Percentiles rank a stretch among this genome's conserved stretches.
Evolutionary conservation across 1,284 basidiomycete species (phyloP).

Genomic region (Leccinum fallax): DNA sequence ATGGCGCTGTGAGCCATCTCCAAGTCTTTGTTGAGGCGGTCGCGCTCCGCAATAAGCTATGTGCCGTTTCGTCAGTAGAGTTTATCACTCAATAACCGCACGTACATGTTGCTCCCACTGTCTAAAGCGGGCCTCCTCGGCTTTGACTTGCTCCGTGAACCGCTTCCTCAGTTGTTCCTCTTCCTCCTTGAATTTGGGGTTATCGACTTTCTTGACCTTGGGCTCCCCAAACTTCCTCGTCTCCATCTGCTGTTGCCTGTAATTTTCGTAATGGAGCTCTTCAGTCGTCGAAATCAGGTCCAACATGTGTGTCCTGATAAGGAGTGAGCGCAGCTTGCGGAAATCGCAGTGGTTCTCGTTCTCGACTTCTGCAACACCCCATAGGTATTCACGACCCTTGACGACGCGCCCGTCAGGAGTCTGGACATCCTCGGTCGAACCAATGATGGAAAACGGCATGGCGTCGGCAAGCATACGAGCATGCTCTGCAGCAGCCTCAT

Average conservation of each 20-base stretch:
- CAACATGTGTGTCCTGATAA: slow-evolving; percentile 99
- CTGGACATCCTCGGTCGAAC: slow-evolving; percentile 92
- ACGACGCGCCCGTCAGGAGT: slow-evolving; percentile 91
- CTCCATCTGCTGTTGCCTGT: slow-evolving; percentile 99
- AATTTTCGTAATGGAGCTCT: slow-evolving; percentile 97
- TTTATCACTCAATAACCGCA: slow-evolving; percentile 20
- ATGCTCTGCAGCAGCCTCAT: slow-evolving; percentile 87
- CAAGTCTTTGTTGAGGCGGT: slow-evolving; percentile 96
- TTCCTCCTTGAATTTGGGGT: slow-evolving; percentile 99
- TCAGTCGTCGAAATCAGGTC: slow-evolving; percentile 97
- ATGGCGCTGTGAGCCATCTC: slow-evolving; percentile 91
- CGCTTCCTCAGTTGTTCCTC: slow-evolving; percentile 95
- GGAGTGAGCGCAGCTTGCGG: slow-evolving; percentile 93
- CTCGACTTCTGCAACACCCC: slow-evolving; percentile 99
- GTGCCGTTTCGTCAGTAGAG: slow-evolving; percentile 17
- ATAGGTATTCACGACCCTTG: slow-evolving; percentile 98
- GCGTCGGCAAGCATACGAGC: slow-evolving; percentile 85
- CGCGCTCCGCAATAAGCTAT: slow-evolving; percentile 93
- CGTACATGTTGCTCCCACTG: slow-evolving; percentile 99
- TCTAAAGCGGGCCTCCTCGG: slow-evolving; percentile 96
- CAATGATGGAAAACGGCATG: slow-evolving; percentile 99
- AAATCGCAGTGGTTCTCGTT: slow-evolving; percentile 99
- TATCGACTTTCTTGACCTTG: slow-evolving; percentile 98
- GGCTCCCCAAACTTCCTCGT: slow-evolving; percentile 99
- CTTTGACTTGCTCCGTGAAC: slow-evolving; percentile 99